Evolutionary conservation across 805 yeast species (phyloP), one percentile per base, ranked within the genome.

Genomic region (Kuraishia hungarica): DNA sequence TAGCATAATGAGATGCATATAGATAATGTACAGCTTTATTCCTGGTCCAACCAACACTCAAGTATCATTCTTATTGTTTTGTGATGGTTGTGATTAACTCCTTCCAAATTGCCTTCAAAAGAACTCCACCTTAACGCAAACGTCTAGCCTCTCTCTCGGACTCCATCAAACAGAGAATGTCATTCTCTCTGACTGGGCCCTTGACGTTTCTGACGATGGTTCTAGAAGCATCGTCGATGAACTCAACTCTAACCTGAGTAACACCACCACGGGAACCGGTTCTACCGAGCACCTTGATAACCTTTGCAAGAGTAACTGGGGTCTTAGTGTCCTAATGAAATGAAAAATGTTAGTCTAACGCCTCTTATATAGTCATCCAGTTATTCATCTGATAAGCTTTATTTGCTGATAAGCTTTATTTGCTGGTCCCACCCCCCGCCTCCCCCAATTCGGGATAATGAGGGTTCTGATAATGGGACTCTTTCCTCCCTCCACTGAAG

Each of bases 171-270:
- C 68, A 66, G 63, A 66, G 64, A 63, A 66, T 65, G 66, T 70
- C 72, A 62, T 69, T 73, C 67, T 74, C 78, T 73, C 78, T 74
- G 64, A 74, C 78, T 68, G 78, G 78, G 60, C 78, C 78, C 69
- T 74, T 74, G 65, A 74, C 78, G 69, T 74, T 74, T 73, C 78
- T 74, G 69, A 74, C 78, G 60, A 74, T 74, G 61, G 77, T 72
- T 74, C 78, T 74, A 66, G 77, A 66, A 56, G 76, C 63, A 61
- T 74, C 78, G 67, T 74, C 78, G 62, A 74, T 67, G 70, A 74
- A 74, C 69, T 74, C 76, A 61, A 74, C 78, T 71, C 78, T 72
- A 64, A 74, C 78, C 67, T 74, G 78, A 67, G 78, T 74, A 64
- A 74, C 78, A 73, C 67, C 67, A 61, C 70, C 69, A 61, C 69